Evolutionary conservation across 306 rosid species (phyloP), one percentile per base, ranked within the genome.

Genomic region (Rubus idaeus): DNA sequence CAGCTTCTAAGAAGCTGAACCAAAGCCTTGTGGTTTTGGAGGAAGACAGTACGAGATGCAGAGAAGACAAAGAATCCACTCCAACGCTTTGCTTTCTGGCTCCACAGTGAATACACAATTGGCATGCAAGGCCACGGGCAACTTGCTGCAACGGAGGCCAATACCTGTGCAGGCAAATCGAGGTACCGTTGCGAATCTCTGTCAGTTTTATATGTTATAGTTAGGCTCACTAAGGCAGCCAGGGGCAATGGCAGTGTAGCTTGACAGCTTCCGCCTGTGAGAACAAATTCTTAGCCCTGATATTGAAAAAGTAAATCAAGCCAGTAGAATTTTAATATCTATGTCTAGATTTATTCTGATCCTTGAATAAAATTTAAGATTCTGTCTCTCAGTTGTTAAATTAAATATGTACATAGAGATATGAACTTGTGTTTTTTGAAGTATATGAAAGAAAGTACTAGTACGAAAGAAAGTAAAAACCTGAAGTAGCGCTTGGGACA

Each of bases 71-170:
- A 92, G 83, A 88, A 89, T 84, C 85, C 97, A 53, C 86, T 86
- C 98, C 97, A 92, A 53, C 97, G 92, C 81, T 85, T 95, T 56
- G 97, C 98, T 83, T 92, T 95, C 82, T 88, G 98, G 66, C 97
- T 89, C 98, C 98, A 95, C 41, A 95, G 88, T 85, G 98, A 95
- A 74, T 94, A 94, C 76, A 95, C 96, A 61, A 95, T 92, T 56
- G 98, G 97, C 97, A 90, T 92, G 86, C 97, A 92, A 77, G 98
- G 98, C 97, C 98, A 95, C 3, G 97, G 96, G 83, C 92, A 92
- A 68, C 97, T 92, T 17, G 97, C 97, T 35, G 98, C 95, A 30
- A 95, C 84, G 77, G 86, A 81, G 84, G 91, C 97, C 83, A 95
- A 81, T 44, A 93, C 90, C 41, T 87, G 96, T 66, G 90, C 91